phyloP scores from a whole-genome alignment of 2,329 filamentous ascomycete genomes.

The Phialemoniopsis sp. region DNA sequence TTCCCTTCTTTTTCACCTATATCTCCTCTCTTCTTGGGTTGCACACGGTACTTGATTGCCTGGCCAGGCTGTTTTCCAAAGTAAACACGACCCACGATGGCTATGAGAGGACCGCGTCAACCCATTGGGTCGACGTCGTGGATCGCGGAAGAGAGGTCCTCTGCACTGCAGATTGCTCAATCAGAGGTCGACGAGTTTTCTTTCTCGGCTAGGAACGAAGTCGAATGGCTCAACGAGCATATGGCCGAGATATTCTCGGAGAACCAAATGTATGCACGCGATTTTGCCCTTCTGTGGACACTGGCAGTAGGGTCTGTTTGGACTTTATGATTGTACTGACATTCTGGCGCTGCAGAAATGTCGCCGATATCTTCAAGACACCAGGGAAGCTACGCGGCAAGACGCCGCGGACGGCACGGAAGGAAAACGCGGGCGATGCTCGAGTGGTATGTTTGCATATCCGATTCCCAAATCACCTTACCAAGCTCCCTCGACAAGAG shows the following conservation, averaged over 20 bases:
- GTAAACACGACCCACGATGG: constrained; percentile 18
- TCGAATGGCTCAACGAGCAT: constrained; percentile 98
- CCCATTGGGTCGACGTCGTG: constrained; percentile 80
- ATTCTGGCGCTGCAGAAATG: constrained; percentile 55
- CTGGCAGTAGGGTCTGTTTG: too few relatives aligned
- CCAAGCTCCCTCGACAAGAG: too few relatives aligned
- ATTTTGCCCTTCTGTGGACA: too few relatives aligned
- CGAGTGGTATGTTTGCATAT: constrained; percentile 53
- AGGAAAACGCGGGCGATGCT: constrained; percentile 50
- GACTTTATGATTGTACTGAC: too few relatives aligned
- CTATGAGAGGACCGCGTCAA: constrained; percentile 53
- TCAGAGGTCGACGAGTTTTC: constrained; percentile 90
- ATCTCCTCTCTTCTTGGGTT: too few relatives aligned
- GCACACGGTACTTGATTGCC: too few relatives aligned
- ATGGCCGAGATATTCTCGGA: constrained; percentile 91
- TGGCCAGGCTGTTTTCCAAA: background rate
- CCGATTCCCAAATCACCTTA: too few relatives aligned
- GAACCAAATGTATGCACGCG: constrained; percentile 66
- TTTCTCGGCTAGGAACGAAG: constrained; percentile 86
- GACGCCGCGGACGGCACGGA: constrained; percentile 69
- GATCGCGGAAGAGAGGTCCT: constrained; percentile 79
- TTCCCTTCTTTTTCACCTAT: too few relatives aligned
- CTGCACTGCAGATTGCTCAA: constrained; percentile 69
- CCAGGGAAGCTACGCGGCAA: constrained; percentile 79
- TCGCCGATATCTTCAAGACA: constrained; percentile 94